A percentile compares a stretch with the other conserved stretches of the same genome.
These are phyloP conservation scores for Penicillium canariense DNA, from an alignment of 495 filamentous ascomycete species.

Conservation along the genomic window DNA sequence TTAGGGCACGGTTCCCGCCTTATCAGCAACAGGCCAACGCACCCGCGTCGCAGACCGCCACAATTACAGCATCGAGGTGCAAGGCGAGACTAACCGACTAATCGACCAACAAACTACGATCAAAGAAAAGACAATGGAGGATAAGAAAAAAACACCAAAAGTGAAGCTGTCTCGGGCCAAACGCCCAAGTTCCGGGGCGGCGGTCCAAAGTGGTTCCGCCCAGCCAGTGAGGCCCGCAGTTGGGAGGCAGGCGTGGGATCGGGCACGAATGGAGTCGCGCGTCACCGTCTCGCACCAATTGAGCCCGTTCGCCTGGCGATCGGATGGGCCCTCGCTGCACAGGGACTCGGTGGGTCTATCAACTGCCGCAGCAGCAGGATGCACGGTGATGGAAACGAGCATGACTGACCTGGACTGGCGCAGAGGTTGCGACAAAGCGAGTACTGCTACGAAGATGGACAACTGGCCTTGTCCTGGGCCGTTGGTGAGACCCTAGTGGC, in stretches of 20 bases:
- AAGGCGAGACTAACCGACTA: background rate
- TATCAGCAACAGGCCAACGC: background rate
- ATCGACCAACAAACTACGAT: too few species aligned
- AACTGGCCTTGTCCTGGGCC: background rate
- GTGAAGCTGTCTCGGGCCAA: background rate
- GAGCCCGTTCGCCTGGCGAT: background rate
- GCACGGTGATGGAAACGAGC: background rate
- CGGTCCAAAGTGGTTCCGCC: background rate
- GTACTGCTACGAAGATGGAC: background rate
- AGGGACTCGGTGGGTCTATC: background rate
- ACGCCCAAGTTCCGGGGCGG: background rate
- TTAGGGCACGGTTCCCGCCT: too few species aligned
- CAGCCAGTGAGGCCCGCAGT: conserved; percentile 19
- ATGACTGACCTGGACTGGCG: background rate
- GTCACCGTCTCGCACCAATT: too few species aligned
- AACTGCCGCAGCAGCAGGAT: background rate
- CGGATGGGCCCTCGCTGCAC: background rate
- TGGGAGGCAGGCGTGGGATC: conserved; percentile 28
- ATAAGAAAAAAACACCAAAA: background rate
- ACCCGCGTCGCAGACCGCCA: background rate
- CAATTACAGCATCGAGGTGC: background rate
- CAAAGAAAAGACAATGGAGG: too few species aligned
- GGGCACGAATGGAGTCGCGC: conserved; percentile 17
- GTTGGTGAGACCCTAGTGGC: background rate
- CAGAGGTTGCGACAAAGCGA: too few species aligned